phyloP scores from a whole-genome alignment of 2,329 filamentous ascomycete species.

The Penicillium glabrum region DNA sequence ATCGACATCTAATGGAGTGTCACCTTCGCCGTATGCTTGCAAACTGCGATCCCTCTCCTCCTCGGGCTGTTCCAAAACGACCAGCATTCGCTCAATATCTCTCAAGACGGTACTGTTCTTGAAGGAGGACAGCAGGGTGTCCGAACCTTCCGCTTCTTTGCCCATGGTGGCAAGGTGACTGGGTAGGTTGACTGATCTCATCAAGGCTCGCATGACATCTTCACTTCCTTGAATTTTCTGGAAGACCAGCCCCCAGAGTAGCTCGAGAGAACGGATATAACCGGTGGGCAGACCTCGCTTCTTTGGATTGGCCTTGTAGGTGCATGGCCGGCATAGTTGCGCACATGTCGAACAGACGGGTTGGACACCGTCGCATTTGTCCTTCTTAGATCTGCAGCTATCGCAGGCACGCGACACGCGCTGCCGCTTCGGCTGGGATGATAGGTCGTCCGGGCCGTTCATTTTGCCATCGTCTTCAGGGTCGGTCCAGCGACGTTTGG shows the following conservation, averaged over 20 bases:
- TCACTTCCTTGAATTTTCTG: constrained; percentile 62
- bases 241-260: constrained; percentile 67
- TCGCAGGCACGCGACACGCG: constrained; percentile 69
- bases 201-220: constrained; percentile 54
- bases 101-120: constrained; percentile 61
- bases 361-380: constrained; percentile 71
- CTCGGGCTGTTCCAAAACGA: constrained; percentile 39
- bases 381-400: constrained; percentile 64
- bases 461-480: constrained; percentile 30
- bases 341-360: constrained; percentile 68
- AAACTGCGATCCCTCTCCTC: constrained; percentile 38
- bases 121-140: constrained; percentile 63
- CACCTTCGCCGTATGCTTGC: constrained; percentile 21
- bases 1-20: constrained; percentile 31
- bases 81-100: constrained; percentile 63
- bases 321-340: constrained; percentile 63
- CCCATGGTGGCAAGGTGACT: constrained; percentile 36
- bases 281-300: constrained; percentile 79
- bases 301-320: constrained; percentile 71
- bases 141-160: constrained; percentile 48
- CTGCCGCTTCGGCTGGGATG: constrained; percentile 56
- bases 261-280: constrained; percentile 72
- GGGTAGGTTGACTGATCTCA: constrained; percentile 49
- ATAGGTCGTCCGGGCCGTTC: constrained; percentile 27
- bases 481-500: constrained; percentile 32